phyloP scores from a whole-genome alignment of 768 basidiomycete genomes.

The Tremella mesenterica region DNA sequence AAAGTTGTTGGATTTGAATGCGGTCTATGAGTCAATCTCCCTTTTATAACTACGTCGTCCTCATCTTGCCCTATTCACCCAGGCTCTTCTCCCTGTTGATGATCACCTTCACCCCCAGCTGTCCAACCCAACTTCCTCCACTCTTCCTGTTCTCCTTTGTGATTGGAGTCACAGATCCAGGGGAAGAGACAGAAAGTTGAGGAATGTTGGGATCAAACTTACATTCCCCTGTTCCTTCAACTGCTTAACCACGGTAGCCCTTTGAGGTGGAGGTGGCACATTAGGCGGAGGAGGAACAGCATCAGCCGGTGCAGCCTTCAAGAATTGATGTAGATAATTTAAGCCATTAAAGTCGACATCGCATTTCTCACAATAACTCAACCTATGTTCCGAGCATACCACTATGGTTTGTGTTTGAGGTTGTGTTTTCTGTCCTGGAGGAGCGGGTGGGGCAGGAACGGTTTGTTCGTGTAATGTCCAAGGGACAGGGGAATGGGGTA shows the following conservation, averaged over 20 bases:
- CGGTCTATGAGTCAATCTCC: too few species aligned
- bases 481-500: conserved; percentile 29
- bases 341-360: conserved; percentile 62
- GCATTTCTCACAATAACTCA: conserved; percentile 67
- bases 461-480: conserved; percentile 23
- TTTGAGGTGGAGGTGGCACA: conserved; percentile 59
- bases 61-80: too few species aligned
- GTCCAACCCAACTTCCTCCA: too few species aligned
- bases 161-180: too few species aligned
- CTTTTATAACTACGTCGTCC: too few species aligned
- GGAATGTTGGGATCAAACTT: too few species aligned
- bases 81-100: too few species aligned
- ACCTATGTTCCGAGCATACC: conserved; percentile 59
- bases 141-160: too few species aligned
- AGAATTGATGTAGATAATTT: conserved; percentile 70
- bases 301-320: conserved; percentile 44
- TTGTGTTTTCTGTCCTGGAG: conserved; percentile 11
- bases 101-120: too few species aligned
- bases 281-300: conserved; percentile 73
- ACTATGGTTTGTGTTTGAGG: conserved; percentile 47
- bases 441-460: background rate
- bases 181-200: too few species aligned
- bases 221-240: conserved; percentile 96
- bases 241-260: conserved; percentile 62
- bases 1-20: conserved; percentile 69